phyloP scores from a whole-genome alignment of 176 grass and related monocot species.

The Avena eriantha region DNA sequence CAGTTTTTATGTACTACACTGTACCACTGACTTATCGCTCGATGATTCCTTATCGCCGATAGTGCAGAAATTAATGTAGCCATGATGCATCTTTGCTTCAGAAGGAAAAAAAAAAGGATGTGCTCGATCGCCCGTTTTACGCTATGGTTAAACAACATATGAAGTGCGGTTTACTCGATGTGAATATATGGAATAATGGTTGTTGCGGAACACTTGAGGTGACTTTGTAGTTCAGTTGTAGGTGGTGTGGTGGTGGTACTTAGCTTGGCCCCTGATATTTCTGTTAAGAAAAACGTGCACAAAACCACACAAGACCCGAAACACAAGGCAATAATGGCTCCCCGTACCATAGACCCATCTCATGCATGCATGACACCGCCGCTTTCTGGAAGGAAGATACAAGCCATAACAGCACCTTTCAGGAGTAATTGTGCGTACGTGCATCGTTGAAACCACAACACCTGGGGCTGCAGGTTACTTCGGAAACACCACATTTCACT shows the following conservation, averaged over 20 bases:
- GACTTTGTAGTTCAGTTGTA: no score
- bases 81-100: conserved; percentile 4
- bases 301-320: background rate
- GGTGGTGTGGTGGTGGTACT: background rate
- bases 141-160: background rate
- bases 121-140: background rate
- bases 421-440: background rate
- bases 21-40: background rate
- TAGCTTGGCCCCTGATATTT: background rate
- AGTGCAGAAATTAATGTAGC: background rate
- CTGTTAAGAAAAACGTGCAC: background rate
- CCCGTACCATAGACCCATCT: background rate
- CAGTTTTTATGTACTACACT: background rate
- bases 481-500: background rate
- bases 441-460: background rate
- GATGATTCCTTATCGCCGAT: background rate
- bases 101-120: background rate
- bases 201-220: background rate
- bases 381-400: background rate
- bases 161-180: conserved; percentile 37
- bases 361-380: background rate
- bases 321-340: background rate
- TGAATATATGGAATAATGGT: background rate
- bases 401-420: background rate
- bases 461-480: background rate